Base-by-base conservation (phyloP, 2,329 filamentous ascomycete genomes). In the Neofusicoccum umdonicola region DNA sequence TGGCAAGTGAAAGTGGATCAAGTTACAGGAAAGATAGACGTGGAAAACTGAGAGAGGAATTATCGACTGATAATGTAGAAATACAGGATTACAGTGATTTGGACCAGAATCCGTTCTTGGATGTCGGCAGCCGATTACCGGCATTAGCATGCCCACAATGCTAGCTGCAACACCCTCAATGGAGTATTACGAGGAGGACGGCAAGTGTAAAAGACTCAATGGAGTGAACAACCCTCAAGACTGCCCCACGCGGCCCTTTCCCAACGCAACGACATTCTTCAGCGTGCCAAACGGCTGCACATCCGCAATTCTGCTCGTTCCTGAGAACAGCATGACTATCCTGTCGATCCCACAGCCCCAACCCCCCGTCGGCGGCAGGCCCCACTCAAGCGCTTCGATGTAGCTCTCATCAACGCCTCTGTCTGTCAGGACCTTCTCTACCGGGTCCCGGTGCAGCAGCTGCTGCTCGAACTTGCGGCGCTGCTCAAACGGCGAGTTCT, bases 341-440 rank as follows among this genome's bases (percentile, higher is more conserved):
- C 95, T 84, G 78, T 99, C 95, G 47, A 99, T 82, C 1, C 95
- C 95, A 71, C 93, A 96, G 1, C 95, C 95, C 95, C 95, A 99
- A 4, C 95, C 95, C 0, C 94, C 95, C 0, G 95, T 99, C 0
- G 95, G 92, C n/a, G 95, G 95, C 66, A 99, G 80, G 0, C 92
- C 95, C 79, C 91, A 92, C 75, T 96, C 92, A 58, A 99, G 78
- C 3, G 91, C 92, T 69, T 89, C 86, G 52, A 97, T 80, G 72
- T 97, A 99, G 71, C 87, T 90, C 79, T 96, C 90, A 72, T 97
- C 93, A 9, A 89, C 74, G 56, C 76, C 71, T 4, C 84, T 31
- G n/a, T 44, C 71, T 22, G 41, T 17, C 27, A 79, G 77, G 52
- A 85, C 80, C 64, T 79, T 79, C 5, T 71, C 72, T 19, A 76